Percentiles rank a stretch among this genome's conserved stretches.
phyloP scores from a whole-genome alignment of 2,329 filamentous ascomycete species.

The Aureobasidium vineae region DNA sequence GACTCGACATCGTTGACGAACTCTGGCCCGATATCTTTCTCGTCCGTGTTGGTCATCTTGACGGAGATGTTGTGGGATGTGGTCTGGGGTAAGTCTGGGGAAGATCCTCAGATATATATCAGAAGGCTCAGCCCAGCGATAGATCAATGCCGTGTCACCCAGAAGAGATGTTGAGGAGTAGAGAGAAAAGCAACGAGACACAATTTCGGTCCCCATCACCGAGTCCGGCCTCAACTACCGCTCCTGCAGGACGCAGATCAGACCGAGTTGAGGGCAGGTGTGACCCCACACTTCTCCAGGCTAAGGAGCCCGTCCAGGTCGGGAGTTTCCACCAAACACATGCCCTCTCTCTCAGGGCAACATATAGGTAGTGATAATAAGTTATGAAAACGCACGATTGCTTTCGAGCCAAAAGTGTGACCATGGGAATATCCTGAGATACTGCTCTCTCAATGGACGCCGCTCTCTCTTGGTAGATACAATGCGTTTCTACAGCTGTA shows the following conservation, averaged over 20 bases:
- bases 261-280: not conserved
- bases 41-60: not conserved
- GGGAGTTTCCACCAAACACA: no score
- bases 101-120: constrained; percentile 1
- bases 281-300: not conserved
- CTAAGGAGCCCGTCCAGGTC: no score
- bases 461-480: no score
- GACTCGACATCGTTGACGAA: constrained; percentile 17
- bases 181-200: not conserved
- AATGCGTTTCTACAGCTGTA: no score
- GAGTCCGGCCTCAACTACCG: not conserved
- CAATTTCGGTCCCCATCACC: not conserved
- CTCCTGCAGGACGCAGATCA: constrained; percentile 9
- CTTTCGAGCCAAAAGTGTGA: no score
- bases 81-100: constrained; percentile 15
- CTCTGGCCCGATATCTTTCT: constrained; percentile 15
- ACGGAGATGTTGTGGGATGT: not conserved
- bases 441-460: no score
- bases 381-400: no score
- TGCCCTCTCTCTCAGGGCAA: no score
- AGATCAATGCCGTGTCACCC: not conserved
- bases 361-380: no score
- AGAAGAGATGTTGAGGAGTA: not conserved
- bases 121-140: not conserved
- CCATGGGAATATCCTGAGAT: no score